These are phyloP conservation scores for Lactarius indigo DNA, from an alignment of 768 basidiomycete genomes.

Conservation along the genomic window DNA sequence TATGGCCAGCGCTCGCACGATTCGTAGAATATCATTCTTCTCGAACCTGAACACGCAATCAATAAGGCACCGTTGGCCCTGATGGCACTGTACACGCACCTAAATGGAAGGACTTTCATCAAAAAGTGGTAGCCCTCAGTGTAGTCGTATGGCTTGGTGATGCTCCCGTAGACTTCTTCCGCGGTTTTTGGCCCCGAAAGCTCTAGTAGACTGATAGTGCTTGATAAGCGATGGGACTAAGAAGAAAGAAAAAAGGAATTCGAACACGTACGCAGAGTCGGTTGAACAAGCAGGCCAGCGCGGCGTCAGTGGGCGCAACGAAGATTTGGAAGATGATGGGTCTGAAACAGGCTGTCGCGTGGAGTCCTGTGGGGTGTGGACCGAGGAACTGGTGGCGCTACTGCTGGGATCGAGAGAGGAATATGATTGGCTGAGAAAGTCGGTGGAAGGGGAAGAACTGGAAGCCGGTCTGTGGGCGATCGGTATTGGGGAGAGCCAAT, in stretches of 20 bases:
- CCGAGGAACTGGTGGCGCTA: slow-evolving; percentile 6
- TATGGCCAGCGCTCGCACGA: slow-evolving; percentile 91
- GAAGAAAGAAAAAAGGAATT: not conserved
- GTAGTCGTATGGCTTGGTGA: slow-evolving; percentile 82
- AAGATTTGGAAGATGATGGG: slow-evolving; percentile 1
- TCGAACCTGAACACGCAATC: slow-evolving; percentile 61
- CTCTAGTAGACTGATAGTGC: slow-evolving; percentile 18
- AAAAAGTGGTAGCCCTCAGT: slow-evolving; percentile 95
- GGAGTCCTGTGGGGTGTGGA: slow-evolving; percentile 9
- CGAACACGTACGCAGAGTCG: slow-evolving; percentile 23
- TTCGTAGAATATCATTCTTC: slow-evolving; percentile 91
- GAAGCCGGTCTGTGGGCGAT: slow-evolving; percentile 9
- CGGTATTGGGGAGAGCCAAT: slow-evolving; percentile 4
- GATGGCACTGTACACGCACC: slow-evolving; percentile 48
- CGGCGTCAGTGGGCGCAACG: slow-evolving; percentile 22
- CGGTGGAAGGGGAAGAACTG: slow-evolving; percentile 8
- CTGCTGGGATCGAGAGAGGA: slow-evolving; percentile 9
- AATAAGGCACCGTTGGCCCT: not conserved
- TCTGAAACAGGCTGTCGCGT: slow-evolving; percentile 1
- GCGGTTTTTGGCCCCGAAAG: slow-evolving; percentile 25
- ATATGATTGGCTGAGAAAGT: slow-evolving; percentile 19
- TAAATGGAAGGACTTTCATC: slow-evolving; percentile 86
- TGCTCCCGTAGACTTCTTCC: slow-evolving; percentile 56
- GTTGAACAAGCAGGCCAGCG: slow-evolving; percentile 23
- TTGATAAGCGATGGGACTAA: slow-evolving; percentile 14